phyloP scores from a whole-genome alignment of 257 asterid genomes.

The Jacaranda mimosifolia region DNA sequence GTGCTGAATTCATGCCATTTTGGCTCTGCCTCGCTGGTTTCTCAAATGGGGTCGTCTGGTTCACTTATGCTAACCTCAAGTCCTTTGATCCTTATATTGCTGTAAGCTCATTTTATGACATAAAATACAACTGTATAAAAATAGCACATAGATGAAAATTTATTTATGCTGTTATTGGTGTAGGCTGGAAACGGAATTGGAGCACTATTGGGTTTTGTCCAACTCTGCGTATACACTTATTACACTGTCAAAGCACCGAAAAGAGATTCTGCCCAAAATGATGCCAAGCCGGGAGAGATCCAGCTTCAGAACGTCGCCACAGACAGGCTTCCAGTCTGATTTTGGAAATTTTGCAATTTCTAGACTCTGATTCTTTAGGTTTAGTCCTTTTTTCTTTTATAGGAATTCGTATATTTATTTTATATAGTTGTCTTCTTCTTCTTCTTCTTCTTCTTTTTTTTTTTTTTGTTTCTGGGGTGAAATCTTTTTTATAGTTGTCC shows the following conservation, averaged over 20 bases:
- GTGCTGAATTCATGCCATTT: conserved; percentile 66
- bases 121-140: no score
- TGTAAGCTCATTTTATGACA: conserved; percentile 41
- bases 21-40: conserved; percentile 67
- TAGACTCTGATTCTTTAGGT: no score
- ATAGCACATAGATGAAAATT: not conserved
- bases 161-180: not conserved
- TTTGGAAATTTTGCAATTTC: not conserved
- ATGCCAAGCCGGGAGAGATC: conserved; percentile 32
- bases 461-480: no score
- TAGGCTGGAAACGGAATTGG: conserved; percentile 73
- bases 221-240: conserved; percentile 44
- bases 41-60: conserved; percentile 64
- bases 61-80: conserved; percentile 58
- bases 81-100: conserved; percentile 57
- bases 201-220: conserved; percentile 44
- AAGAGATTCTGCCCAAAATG: conserved; percentile 6
- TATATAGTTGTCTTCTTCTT: no score
- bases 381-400: no score
- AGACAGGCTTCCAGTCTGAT: no score
- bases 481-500: no score
- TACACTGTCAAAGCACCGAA: conserved; percentile 27
- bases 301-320: conserved; percentile 38
- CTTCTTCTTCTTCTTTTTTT: no score
- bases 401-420: no score